Evolutionary conservation across 2,329 filamentous ascomycete species (phyloP).

Genomic region (Aspergillus udagawae): DNA sequence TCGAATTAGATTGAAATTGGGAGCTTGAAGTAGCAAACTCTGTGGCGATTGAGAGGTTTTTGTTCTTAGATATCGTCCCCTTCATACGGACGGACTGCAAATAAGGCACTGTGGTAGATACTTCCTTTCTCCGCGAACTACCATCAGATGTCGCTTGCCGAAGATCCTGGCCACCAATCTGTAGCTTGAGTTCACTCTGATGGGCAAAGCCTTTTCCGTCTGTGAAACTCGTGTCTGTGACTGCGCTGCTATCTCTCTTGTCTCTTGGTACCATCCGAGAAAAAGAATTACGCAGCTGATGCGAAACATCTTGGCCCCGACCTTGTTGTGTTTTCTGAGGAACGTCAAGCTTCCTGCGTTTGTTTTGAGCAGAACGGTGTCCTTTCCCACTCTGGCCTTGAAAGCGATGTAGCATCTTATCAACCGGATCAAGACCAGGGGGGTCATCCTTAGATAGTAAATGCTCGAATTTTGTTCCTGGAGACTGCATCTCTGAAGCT

Average conservation of each 20-base stretch:
- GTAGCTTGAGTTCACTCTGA: not conserved
- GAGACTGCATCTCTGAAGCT: not conserved
- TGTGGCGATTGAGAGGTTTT: not conserved
- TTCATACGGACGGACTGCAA: not conserved
- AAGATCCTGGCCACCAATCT: not conserved
- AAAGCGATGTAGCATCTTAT: not conserved
- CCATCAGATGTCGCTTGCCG: not conserved
- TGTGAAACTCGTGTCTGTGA: not conserved
- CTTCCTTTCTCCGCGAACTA: not conserved
- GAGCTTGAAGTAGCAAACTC: not conserved
- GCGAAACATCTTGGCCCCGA: not conserved
- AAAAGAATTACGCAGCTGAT: not conserved
- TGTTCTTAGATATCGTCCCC: not conserved
- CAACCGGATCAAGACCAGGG: not conserved
- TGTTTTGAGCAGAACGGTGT: not conserved
- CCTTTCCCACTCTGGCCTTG: not conserved
- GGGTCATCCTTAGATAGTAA: not conserved
- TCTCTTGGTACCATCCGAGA: not conserved
- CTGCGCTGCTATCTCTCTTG: not conserved
- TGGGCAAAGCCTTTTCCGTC: not conserved
- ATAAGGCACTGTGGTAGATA: not conserved
- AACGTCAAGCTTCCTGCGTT: conserved; percentile 8
- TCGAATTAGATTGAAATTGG: not conserved
- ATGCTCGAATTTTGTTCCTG: not conserved
- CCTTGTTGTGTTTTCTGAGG: not conserved